phyloP scores from a whole-genome alignment of 1,284 basidiomycete species.

The Ustilago bromivora region DNA sequence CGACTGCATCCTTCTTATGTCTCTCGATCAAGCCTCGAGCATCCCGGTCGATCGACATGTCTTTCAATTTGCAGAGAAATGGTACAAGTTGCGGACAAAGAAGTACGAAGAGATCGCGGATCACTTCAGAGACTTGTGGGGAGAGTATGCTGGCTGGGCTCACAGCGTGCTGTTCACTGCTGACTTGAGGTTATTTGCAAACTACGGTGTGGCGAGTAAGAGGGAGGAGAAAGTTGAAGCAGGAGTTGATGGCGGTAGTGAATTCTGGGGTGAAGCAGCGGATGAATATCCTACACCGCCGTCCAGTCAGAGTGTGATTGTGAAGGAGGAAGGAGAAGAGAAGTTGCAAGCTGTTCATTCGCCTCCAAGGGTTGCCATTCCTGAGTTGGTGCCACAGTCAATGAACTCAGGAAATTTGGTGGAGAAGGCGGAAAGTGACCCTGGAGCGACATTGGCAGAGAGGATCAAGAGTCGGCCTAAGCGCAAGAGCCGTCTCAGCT shows the following conservation, averaged over 20 bases:
- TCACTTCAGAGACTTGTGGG: constrained; percentile 63
- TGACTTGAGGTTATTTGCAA: constrained; percentile 58
- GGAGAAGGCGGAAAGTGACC: background rate
- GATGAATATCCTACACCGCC: constrained; percentile 22
- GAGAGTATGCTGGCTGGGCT: constrained; percentile 67
- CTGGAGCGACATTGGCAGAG: constrained; percentile 27
- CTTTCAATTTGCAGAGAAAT: constrained; percentile 67
- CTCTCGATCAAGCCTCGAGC: constrained; percentile 78
- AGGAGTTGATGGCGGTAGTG: constrained; percentile 1
- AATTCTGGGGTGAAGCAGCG: constrained; percentile 21
- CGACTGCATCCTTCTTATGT: constrained; percentile 89
- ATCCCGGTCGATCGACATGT: constrained; percentile 69
- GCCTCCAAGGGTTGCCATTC: constrained; percentile 27
- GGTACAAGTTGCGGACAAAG: constrained; percentile 62
- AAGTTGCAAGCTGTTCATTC: constrained; percentile 33
- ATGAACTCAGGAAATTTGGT: background rate
- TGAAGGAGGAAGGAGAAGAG: constrained; percentile 14
- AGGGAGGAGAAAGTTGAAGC: constrained; percentile 42
- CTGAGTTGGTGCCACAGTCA: constrained; percentile 26
- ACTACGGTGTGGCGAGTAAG: constrained; percentile 40
- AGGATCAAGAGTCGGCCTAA: constrained; percentile 42
- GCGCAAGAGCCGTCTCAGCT: constrained; percentile 31
- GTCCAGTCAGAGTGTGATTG: constrained; percentile 11
- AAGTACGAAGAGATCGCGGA: constrained; percentile 66
- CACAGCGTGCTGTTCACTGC: constrained; percentile 67